A percentile compares a stretch with the other conserved stretches of the same genome.
Conservation (phyloP, 306 rosid species). For the Macrotyloma uniflorum region DNA sequence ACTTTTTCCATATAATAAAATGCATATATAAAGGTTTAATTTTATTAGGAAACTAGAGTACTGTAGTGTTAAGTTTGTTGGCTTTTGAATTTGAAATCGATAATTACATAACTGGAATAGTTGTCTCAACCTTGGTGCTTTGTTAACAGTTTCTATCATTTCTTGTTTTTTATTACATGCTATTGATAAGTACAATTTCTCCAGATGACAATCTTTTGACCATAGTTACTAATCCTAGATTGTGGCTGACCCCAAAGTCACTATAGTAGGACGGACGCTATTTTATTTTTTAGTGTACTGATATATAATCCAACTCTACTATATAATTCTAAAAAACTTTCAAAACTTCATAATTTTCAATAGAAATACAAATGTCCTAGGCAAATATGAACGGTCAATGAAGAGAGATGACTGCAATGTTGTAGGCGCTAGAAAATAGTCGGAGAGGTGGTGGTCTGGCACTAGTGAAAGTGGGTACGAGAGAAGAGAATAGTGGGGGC, state of each 20-base stretch:
- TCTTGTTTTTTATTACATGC: constrained; percentile 45
- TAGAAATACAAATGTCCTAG: neutral
- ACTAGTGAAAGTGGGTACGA: neutral
- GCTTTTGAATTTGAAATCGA: constrained; percentile 62
- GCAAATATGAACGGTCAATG: neutral
- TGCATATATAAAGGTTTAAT: too few species aligned
- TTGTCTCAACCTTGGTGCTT: constrained; percentile 49
- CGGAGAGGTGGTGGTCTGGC: neutral
- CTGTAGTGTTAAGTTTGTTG: constrained; percentile 97
- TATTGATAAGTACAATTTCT: constrained; percentile 41
- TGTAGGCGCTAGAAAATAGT: neutral
- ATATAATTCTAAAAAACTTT: neutral
- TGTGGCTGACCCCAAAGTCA: neutral
- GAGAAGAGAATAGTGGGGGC: neutral
- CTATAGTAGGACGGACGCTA: neutral
- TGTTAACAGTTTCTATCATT: constrained; percentile 46
- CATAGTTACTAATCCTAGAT: neutral
- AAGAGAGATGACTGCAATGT: neutral
- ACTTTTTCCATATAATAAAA: too few species aligned
- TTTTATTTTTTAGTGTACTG: neutral
- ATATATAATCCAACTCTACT: neutral
- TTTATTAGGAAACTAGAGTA: constrained; percentile 75
- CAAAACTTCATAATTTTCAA: neutral
- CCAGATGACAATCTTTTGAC: constrained; percentile 43
- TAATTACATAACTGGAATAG: constrained; percentile 50